Conservation (phyloP, 176 grass and related monocot genomes). For the Saccharum spontaneum region DNA sequence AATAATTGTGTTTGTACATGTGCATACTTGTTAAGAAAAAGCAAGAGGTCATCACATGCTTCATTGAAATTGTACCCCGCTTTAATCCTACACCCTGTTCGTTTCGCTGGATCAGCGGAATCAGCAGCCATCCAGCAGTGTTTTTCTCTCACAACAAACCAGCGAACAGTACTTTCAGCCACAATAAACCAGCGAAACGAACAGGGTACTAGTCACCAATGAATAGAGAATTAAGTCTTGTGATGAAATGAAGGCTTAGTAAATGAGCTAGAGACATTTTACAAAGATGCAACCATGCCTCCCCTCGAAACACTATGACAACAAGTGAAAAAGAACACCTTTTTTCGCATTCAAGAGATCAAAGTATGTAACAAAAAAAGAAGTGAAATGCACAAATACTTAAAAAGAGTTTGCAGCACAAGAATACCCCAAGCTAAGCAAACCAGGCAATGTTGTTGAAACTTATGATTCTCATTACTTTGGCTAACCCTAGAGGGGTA, state of each 20-base stretch:
- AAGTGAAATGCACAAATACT: not conserved
- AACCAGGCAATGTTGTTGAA: not conserved
- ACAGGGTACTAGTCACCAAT: not conserved
- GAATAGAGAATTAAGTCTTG: not conserved
- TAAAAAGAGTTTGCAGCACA: not conserved
- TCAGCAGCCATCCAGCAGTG: no score
- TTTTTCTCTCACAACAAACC: no score
- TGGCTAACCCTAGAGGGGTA: no score
- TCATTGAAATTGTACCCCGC: not conserved
- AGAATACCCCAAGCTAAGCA: not conserved
- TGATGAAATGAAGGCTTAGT: not conserved
- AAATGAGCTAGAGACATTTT: not conserved
- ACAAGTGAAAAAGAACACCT: not conserved
- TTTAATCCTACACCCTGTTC: no score
- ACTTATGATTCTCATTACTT: no score
- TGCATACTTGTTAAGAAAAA: not conserved
- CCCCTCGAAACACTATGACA: not conserved
- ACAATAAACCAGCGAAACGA: no score
- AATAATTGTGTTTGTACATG: not conserved
- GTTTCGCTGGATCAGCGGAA: no score
- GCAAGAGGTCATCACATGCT: not conserved
- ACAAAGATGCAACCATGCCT: not conserved
- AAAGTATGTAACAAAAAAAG: not conserved
- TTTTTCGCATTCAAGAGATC: not conserved
- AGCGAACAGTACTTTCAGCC: no score